phyloP scores from a whole-genome alignment of 2,329 filamentous ascomycete genomes.

The Botrytis aclada region DNA sequence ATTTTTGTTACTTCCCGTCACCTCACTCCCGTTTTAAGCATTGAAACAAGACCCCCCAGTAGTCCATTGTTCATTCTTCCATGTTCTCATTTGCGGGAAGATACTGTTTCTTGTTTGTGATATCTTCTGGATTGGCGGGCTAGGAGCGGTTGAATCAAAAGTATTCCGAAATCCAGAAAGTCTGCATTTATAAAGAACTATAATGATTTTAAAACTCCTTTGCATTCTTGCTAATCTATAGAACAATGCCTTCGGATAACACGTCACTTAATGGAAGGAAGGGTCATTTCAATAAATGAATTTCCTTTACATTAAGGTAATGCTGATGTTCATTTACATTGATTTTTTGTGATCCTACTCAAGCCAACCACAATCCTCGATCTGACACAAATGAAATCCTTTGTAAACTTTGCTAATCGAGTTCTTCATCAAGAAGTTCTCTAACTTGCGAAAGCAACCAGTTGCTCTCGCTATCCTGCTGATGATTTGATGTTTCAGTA shows the following conservation, averaged over 20 bases:
- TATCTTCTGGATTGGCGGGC: rapidly evolving
- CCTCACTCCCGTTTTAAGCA: neutral
- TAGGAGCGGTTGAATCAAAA: neutral
- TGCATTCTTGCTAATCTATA: neutral
- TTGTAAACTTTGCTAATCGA: neutral
- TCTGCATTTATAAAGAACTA: neutral
- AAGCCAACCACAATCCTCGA: neutral
- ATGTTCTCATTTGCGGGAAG: rapidly evolving
- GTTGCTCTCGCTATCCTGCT: neutral
- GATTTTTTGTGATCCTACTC: neutral
- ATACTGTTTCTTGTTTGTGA: rapidly evolving
- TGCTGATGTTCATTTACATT: neutral
- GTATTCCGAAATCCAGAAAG: neutral
- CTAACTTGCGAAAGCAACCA: neutral
- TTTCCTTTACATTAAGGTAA: neutral
- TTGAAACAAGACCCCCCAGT: rapidly evolving
- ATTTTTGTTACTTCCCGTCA: neutral
- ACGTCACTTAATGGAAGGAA: neutral
- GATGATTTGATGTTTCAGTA: neutral
- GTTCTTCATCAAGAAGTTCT: neutral
- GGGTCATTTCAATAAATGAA: neutral
- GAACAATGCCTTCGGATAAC: neutral
- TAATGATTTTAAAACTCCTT: neutral
- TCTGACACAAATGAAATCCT: neutral
- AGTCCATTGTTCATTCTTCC: neutral